A percentile compares a stretch with the other conserved stretches of the same genome.
These are phyloP conservation scores for Phytophthora vignae DNA, from an alignment of 352 stramenopile species.

Conservation along the genomic window DNA sequence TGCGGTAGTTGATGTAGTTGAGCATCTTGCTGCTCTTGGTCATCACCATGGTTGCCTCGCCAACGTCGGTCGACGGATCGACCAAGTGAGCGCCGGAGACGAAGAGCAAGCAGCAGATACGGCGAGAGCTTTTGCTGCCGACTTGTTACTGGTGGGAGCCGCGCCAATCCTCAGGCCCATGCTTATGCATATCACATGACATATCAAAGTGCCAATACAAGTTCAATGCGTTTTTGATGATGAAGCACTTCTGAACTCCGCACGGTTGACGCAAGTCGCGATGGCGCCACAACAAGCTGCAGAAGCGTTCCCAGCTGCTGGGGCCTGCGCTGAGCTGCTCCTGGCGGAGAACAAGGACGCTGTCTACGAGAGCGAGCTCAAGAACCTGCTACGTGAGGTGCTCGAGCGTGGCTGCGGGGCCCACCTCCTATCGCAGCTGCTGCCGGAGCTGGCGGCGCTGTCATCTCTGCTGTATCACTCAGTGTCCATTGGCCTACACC, in stretches of 20 bases:
- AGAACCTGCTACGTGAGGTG: slow-evolving; percentile 78
- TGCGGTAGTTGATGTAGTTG: slow-evolving; percentile 98
- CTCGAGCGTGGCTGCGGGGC: slow-evolving; percentile 74
- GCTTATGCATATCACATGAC: slow-evolving; percentile 10
- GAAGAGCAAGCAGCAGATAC: slow-evolving; percentile 22
- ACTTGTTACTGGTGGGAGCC: slow-evolving; percentile 23
- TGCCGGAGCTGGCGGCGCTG: slow-evolving; percentile 72
- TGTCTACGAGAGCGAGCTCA: slow-evolving; percentile 77
- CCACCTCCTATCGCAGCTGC: slow-evolving; percentile 80
- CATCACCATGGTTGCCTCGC: slow-evolving; percentile 63
- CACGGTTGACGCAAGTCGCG: not conserved
- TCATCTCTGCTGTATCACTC: slow-evolving; percentile 77
- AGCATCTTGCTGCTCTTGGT: slow-evolving; percentile 97
- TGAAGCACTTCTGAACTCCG: slow-evolving; percentile 24
- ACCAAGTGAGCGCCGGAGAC: slow-evolving; percentile 19
- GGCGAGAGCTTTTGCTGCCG: slow-evolving; percentile 8
- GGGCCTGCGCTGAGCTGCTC: slow-evolving; percentile 78
- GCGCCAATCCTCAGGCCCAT: slow-evolving; percentile 21
- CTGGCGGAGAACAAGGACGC: slow-evolving; percentile 78
- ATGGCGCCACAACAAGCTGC: slow-evolving; percentile 17
- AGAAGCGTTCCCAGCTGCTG: slow-evolving; percentile 60
- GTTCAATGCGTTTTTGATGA: slow-evolving; percentile 25
- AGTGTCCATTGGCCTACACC: slow-evolving; percentile 59
- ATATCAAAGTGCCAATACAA: slow-evolving; percentile 11
- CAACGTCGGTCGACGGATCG: slow-evolving; percentile 10